Base-by-base conservation (phyloP, 306 rosid species). In the Glycine latifolia region DNA sequence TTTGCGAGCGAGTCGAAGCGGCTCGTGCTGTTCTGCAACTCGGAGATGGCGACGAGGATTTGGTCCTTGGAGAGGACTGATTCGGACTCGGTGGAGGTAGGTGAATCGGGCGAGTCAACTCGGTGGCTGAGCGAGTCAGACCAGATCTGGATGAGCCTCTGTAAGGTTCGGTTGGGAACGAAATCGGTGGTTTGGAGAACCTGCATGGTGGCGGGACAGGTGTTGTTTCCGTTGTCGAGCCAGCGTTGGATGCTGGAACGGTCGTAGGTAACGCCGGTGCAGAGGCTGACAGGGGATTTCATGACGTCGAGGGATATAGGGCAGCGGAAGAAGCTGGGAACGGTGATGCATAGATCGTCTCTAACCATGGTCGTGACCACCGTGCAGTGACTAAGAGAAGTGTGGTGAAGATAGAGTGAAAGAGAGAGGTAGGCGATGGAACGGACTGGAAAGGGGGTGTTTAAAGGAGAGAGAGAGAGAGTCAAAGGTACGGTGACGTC, bases 151-250 rank as follows among this genome's bases (percentile, higher is more conserved):
- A 95, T 95, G 53, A 95, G 97, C 2, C 99, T 88, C 54, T 95
- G 97, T 12, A 95, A 76, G 71, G 89, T 95, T 47, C 88, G 89
- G 76, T 95, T 95, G 3, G 99, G 99, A 10, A 95, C 90, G 46
- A 95, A 61, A 0, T 93, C 99, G 54, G 90, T 95, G 79, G 56
- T 89, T 0, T 87, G 90, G 15, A 95, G 95, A 14, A 95, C 70
- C 75, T 95, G 99, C 99, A 93, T 95, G 86, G 99, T 95, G 69
- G 98, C 97, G 13, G 99, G 99, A 26, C 99, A 95, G n/a, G 98
- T 95, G 83, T 90, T 90, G 90, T 95, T 87, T 47, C 98, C 99
- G 87, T 87, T 85, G 86, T 95, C 98, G 11, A 95, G 96, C 99
- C 99, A 95, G 67, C 91, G 95, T 43, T 95, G 96, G 88, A 95